phyloP scores from a whole-genome alignment of 2,329 filamentous ascomycete species.

The Fonsecaea nubica region DNA sequence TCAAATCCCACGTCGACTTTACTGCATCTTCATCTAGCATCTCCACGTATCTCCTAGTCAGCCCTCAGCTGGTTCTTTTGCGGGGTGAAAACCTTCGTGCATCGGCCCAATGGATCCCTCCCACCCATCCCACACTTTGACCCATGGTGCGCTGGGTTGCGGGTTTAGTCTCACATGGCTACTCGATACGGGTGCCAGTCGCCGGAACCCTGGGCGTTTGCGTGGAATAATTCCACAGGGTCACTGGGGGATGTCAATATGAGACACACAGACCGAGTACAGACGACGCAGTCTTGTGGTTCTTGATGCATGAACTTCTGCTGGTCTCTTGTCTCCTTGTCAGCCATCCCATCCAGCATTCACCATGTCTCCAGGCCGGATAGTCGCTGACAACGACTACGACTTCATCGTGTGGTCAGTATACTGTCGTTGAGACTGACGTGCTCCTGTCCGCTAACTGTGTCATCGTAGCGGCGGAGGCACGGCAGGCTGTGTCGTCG shows the following conservation, averaged over 20 bases:
- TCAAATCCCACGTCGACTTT: no score
- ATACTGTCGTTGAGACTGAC: no score
- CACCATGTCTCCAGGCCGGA: constrained; percentile 35
- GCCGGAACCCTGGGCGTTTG: neutral
- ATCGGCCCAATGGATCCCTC: constrained; percentile 3
- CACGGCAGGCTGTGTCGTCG: constrained; percentile 58
- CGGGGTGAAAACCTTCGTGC: neutral
- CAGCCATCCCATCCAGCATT: no score
- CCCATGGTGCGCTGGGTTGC: neutral
- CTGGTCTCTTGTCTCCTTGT: neutral
- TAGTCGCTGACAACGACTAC: constrained; percentile 36
- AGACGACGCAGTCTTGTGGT: no score
- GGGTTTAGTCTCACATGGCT: no score
- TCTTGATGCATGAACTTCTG: neutral
- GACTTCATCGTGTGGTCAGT: constrained; percentile 43
- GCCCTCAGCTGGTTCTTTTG: neutral
- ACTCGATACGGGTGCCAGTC: no score
- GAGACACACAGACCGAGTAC: no score
- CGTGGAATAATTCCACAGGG: constrained; percentile 15
- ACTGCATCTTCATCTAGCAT: neutral
- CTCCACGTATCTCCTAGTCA: neutral
- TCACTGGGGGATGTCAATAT: neutral
- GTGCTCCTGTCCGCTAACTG: constrained; percentile 1
- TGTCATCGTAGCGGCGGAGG: constrained; percentile 49
- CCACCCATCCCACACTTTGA: neutral